phyloP scores from a whole-genome alignment of 2,329 filamentous ascomycete genomes.

The Fusarium globosum region DNA sequence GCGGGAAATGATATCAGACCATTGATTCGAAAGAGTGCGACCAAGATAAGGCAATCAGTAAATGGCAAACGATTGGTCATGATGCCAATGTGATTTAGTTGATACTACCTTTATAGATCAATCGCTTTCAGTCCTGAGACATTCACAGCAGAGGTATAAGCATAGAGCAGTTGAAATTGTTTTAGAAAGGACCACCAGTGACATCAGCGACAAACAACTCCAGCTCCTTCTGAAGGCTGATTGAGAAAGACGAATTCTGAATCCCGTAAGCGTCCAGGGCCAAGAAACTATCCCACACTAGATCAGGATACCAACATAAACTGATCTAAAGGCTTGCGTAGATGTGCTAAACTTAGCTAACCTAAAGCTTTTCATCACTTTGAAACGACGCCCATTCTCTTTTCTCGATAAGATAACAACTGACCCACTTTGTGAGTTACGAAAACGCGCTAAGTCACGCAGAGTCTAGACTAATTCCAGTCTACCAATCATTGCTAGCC shows the following conservation, averaged over 20 bases:
- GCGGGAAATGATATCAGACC: not conserved
- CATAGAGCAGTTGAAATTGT: not conserved
- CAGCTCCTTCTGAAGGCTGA: not conserved
- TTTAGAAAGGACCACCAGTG: no score
- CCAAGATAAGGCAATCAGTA: not conserved
- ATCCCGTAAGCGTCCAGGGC: not conserved
- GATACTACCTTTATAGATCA: not conserved
- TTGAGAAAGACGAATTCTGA: not conserved
- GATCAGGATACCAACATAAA: not conserved
- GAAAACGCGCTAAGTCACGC: not conserved
- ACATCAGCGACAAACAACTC: not conserved
- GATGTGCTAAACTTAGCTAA: not conserved
- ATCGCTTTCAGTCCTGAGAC: not conserved
- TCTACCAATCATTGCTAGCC: not conserved
- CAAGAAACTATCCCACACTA: fast-evolving
- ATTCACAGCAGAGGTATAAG: no score
- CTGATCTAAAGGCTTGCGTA: not conserved
- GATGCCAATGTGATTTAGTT: not conserved
- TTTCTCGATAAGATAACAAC: not conserved
- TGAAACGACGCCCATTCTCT: not conserved
- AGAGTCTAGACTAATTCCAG: not conserved
- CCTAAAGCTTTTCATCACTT: not conserved
- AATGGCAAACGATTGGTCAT: not conserved
- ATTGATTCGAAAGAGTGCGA: not conserved
- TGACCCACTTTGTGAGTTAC: not conserved